These are phyloP conservation scores for Calonectria leucothoes DNA, from an alignment of 2,329 filamentous ascomycete genomes.

Conservation along the genomic window DNA sequence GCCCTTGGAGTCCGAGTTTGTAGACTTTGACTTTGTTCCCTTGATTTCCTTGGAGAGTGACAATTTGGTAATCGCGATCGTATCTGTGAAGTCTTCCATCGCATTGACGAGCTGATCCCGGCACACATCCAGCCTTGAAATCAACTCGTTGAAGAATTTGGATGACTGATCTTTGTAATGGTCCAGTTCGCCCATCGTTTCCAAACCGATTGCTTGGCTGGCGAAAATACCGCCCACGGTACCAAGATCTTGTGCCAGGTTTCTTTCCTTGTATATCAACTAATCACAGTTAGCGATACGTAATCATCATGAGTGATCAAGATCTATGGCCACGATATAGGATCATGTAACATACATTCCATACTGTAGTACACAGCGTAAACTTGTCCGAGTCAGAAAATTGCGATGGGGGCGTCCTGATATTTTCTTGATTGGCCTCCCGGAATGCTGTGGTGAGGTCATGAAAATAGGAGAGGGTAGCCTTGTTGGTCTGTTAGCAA, in stretches of 20 bases:
- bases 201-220: neutral
- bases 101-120: neutral
- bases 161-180: neutral
- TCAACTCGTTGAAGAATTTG: conserved; percentile 1
- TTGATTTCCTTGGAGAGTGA: neutral
- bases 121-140: conserved; percentile 3
- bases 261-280: conserved; percentile 4
- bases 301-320: neutral
- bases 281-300: neutral
- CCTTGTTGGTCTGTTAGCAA: neutral
- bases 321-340: neutral
- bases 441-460: neutral
- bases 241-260: neutral
- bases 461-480: neutral
- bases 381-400: neutral
- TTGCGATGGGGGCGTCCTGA: neutral
- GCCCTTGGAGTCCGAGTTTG: neutral
- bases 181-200: neutral
- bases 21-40: neutral
- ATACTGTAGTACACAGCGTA: neutral
- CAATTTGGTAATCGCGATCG: neutral
- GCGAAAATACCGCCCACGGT: neutral
- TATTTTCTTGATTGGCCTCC: neutral
- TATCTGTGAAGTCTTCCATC: neutral
- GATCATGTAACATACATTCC: neutral